Evolutionary conservation across 192 early-diverging fungal genomes (phyloP), one percentile per base, ranked within the genome.

Genomic region (Thoreauomyces humboldtii): DNA sequence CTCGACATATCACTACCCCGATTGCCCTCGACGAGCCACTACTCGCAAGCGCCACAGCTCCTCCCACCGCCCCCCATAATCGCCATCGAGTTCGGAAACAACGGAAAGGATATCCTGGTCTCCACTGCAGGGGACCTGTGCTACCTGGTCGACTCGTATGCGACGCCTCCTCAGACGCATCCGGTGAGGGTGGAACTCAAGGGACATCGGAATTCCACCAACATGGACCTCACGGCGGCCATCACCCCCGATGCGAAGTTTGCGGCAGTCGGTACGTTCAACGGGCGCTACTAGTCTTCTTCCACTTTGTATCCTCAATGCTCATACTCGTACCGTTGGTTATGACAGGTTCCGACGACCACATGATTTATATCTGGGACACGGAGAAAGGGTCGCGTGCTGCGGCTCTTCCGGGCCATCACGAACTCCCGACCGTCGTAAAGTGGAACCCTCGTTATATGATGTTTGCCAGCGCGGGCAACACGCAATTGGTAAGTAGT

Each of bases 171-270:
- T 9, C 64, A 76, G 0, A 29, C 25, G 2, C 79, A 80, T 2
- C 65, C 77, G 1, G 46, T 87, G 6, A 65, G 73, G 41, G 60
- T 74, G 12, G 47, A 38, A 6, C 67, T 81, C 22, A 41, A 38
- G 17, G 78, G 76, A 5, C 70, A 71, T 42, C 33, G 33, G 21
- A 78, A 77, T 43, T 38, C 12, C 15, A 22, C 31, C 4, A 35
- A 25, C 7, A 42, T 77, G 43, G 81, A 79, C 15, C 80, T 90
- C 33, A 81, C 83, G 19, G 86, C 74, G 14, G 67, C 65, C 25
- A 81, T 87, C 31, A 86, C 87, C 4, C 91, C 92, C 3, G 90
- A 94, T 70, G 87, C 82, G 34, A 69, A 84, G 55, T 92, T 73
- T 76, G 87, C 88, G 15, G 33, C 86, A 19, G 81, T 83, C 51